Conservation (phyloP, 2,329 filamentous ascomycete genomes). For the Fusarium burgessii region DNA sequence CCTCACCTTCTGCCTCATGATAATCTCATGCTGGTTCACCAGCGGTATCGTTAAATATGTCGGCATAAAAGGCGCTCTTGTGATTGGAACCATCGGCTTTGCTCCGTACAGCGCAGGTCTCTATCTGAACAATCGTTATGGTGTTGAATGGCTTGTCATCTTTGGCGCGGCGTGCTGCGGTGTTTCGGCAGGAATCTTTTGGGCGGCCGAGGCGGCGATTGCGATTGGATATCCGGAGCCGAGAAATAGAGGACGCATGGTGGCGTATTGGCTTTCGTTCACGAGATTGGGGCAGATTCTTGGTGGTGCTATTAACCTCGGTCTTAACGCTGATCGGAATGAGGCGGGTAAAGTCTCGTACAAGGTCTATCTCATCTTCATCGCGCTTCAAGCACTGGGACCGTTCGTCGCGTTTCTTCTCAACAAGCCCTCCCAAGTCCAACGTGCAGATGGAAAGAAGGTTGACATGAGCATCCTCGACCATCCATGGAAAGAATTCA, state of each 20-base stretch:
- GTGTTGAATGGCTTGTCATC: slow-evolving; percentile 58
- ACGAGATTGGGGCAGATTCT: slow-evolving; percentile 65
- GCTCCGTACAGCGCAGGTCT: slow-evolving; percentile 58
- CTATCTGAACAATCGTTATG: slow-evolving; percentile 59
- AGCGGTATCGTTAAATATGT: slow-evolving; percentile 42
- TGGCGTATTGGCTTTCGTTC: slow-evolving; percentile 73
- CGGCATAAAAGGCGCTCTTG: slow-evolving; percentile 52
- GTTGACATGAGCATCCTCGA: slow-evolving; percentile 68
- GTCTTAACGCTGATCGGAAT: slow-evolving; percentile 67
- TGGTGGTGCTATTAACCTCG: slow-evolving; percentile 75
- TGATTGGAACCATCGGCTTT: slow-evolving; percentile 59
- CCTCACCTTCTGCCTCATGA: slow-evolving; percentile 61
- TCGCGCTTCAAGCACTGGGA: slow-evolving; percentile 71
- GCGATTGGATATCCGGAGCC: slow-evolving; percentile 74
- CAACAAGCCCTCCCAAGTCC: slow-evolving; percentile 67
- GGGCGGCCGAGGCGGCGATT: slow-evolving; percentile 52
- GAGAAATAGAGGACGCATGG: slow-evolving; percentile 67
- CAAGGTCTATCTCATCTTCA: slow-evolving; percentile 74
- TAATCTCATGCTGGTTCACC: slow-evolving; percentile 64
- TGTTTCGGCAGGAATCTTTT: slow-evolving; percentile 53
- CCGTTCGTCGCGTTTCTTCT: slow-evolving; percentile 71
- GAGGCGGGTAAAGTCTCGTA: slow-evolving; percentile 72
- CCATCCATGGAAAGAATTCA: slow-evolving; percentile 67
- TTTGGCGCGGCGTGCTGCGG: slow-evolving; percentile 58
- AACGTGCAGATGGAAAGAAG: slow-evolving; percentile 70